Evolutionary conservation across 306 rosid species (phyloP).

Genomic region (Cyclanthera cordifolia): DNA sequence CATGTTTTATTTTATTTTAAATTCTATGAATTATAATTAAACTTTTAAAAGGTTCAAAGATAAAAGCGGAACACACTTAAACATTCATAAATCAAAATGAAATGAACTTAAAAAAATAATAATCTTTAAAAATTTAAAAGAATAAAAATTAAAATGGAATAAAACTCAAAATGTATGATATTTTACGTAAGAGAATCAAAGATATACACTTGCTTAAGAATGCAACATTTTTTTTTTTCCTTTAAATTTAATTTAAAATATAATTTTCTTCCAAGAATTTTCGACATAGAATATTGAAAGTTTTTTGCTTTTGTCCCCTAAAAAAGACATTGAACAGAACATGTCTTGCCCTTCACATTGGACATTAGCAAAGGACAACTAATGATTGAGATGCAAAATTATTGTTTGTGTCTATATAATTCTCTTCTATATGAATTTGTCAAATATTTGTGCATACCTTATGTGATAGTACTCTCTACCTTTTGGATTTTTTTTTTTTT

Average conservation of each 20-base stretch:
- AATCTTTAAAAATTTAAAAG: too few species aligned
- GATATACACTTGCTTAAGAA: too few species aligned
- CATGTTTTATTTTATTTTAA: too few species aligned
- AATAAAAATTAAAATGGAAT: too few species aligned
- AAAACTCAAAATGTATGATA: too few species aligned
- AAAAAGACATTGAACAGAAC: conserved; percentile 7
- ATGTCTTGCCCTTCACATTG: conserved; percentile 9
- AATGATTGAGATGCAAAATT: conserved; percentile 7
- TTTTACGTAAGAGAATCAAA: too few species aligned
- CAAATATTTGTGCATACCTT: conserved; percentile 5
- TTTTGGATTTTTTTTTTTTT: neutral
- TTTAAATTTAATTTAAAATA: neutral
- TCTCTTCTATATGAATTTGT: conserved; percentile 9
- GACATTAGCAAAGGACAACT: neutral
- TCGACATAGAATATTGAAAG: neutral
- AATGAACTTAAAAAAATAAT: too few species aligned
- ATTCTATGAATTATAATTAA: too few species aligned
- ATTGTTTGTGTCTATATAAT: neutral
- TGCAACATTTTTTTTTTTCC: too few species aligned
- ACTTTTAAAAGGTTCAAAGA: too few species aligned
- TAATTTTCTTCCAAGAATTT: neutral
- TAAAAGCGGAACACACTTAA: too few species aligned
- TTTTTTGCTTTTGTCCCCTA: conserved; percentile 4
- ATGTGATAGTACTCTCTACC: neutral
- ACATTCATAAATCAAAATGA: too few species aligned